Base-by-base conservation (phyloP, 2,329 filamentous ascomycete species). In the Claviceps pazoutovae region DNA sequence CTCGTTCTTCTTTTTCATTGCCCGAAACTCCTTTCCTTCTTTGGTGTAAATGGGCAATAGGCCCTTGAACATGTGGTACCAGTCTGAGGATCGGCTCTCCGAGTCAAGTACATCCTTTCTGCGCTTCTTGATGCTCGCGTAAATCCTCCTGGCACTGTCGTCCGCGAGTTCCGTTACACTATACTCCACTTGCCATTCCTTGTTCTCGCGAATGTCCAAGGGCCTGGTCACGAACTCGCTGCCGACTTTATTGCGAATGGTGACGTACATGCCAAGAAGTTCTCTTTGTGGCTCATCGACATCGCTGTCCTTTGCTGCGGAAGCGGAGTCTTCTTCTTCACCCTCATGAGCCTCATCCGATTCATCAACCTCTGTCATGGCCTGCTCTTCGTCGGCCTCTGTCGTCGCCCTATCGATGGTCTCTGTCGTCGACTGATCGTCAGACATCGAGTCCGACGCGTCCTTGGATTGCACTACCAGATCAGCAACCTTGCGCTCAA, bases 141-240 rank as follows among this genome's bases (percentile, higher is more conserved):
- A 88, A 23, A 85, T 64, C 0, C 52, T 65, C 54, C 64, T 66
- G 1, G 76, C 78, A 9, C 71, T 68, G 0, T 63, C 56, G 2
- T 58, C 56, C 0, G 66, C 50, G 2, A 89, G 70, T 56, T 90
- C 84, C 46, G 76, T 74, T 47, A 96, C 68, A 38, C 82, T 75
- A 66, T 95, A 96, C 59, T 93, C 80, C n/a, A 96, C 71, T 0
- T 69, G 65, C 90, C 90, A 96, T 56, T 80, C 53, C 62, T 65
- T 53, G 0, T 5, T 9, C 19, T 14, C 59, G 36, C 0, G 49
- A 65, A 46, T 83, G 63, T 14, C 67, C 56, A 0, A 42, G 2
- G 88, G 86, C 3, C 88, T 81, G 0, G 70, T 62, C 1, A 88
- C 78, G 51, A 77, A 75, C 13, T 70, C 51, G 17, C 78, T 82